Conservation (phyloP, 2,329 filamentous ascomycete genomes). For the Colletotrichum australisinense region DNA sequence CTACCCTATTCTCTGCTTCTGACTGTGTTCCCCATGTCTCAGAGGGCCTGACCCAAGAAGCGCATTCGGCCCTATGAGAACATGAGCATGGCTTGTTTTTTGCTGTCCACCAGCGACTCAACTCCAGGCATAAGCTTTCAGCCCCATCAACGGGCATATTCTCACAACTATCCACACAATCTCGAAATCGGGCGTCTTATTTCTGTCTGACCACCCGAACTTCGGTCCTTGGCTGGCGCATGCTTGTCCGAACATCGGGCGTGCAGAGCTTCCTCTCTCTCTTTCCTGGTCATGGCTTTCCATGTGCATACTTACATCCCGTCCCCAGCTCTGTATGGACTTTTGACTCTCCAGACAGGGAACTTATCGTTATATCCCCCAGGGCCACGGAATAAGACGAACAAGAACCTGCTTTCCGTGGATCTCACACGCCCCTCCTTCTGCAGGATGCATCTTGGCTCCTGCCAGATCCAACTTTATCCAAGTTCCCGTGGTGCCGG, state of each 20-base stretch:
- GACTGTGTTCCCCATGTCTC: conserved; percentile 22
- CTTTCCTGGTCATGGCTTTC: background rate
- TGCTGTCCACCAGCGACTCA: background rate
- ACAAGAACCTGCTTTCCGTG: background rate
- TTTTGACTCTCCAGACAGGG: background rate
- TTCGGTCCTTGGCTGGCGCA: conserved; percentile 28
- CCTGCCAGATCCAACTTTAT: conserved; percentile 33
- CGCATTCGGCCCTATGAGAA: background rate
- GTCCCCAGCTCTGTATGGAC: background rate
- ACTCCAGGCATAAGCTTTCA: background rate
- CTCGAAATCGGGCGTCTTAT: conserved; percentile 23
- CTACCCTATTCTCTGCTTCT: background rate
- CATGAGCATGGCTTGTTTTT: background rate
- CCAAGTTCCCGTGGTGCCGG: conserved; percentile 21
- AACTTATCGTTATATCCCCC: background rate
- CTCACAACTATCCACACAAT: background rate
- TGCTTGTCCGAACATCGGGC: conserved; percentile 18
- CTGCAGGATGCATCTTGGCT: conserved; percentile 10
- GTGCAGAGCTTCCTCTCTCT: background rate
- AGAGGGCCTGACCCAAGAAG: background rate
- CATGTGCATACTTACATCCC: background rate
- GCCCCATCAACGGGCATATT: conserved; percentile 24
- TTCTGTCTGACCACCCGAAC: conserved; percentile 12
- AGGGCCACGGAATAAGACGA: background rate
- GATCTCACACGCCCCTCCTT: conserved; percentile 21